Conservation (phyloP, 2,329 filamentous ascomycete species). For the Monosporascus sp. region DNA sequence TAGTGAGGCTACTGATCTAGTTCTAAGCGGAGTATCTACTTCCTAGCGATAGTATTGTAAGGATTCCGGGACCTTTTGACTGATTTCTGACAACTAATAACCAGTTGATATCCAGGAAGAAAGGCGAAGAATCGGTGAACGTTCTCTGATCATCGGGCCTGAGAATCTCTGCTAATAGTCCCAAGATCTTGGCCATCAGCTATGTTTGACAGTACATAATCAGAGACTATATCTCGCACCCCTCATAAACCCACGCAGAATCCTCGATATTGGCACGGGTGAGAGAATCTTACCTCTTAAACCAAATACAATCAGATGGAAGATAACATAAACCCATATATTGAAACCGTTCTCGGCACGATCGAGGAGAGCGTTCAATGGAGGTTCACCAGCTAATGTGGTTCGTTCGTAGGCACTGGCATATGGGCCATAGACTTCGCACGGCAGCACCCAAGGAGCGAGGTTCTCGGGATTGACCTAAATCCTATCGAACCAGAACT, state of each 20-base stretch:
- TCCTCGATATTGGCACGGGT: slow-evolving; percentile 25
- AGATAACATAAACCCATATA: too few relatives aligned
- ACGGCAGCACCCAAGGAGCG: slow-evolving; percentile 18
- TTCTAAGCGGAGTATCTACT: not conserved
- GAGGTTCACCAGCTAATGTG: not conserved
- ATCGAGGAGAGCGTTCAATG: too few relatives aligned
- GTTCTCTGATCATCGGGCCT: too few relatives aligned
- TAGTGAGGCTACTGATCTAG: not conserved
- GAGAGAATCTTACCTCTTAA: not conserved
- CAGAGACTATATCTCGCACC: slow-evolving; percentile 23
- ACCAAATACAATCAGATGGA: not conserved
- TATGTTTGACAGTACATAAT: slow-evolving; percentile 12
- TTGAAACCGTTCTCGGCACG: too few relatives aligned
- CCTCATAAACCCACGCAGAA: slow-evolving; percentile 18
- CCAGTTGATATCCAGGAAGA: not conserved
- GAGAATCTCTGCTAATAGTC: not conserved
- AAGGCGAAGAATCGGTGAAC: not conserved
- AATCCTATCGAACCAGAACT: slow-evolving; percentile 23
- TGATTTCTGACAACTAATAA: not conserved
- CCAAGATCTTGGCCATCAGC: not conserved
- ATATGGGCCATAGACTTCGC: slow-evolving; percentile 25
- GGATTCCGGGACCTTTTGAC: not conserved
- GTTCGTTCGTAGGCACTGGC: slow-evolving; percentile 9
- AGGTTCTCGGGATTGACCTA: slow-evolving; percentile 26
- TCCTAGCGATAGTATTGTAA: not conserved